These are phyloP conservation scores for Sphaerosporella brunnea DNA, from an alignment of 495 filamentous ascomycete genomes.

Conservation along the genomic window DNA sequence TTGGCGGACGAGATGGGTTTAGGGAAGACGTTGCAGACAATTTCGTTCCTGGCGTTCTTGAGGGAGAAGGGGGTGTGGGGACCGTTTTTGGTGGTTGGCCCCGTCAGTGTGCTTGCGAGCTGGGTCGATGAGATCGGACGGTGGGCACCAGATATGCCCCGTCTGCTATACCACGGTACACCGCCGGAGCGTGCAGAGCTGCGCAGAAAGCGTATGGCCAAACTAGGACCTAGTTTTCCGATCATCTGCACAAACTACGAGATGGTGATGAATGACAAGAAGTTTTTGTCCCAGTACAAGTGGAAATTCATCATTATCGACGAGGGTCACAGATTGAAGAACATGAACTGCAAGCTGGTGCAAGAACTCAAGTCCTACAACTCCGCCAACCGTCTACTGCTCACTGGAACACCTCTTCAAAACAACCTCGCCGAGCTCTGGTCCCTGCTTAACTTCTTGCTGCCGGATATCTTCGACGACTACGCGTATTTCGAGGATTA, in stretches of 20 bases:
- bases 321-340: conserved; percentile 94
- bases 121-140: conserved; percentile 87
- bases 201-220: conserved; percentile 42
- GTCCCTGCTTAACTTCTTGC: conserved; percentile 84
- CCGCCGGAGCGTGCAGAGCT: conserved; percentile 57
- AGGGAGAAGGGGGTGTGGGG: conserved; percentile 73
- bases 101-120: conserved; percentile 79
- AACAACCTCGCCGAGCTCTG: conserved; percentile 92
- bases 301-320: conserved; percentile 99
- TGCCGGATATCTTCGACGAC: conserved; percentile 81
- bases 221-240: conserved; percentile 53
- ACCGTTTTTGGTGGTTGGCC: conserved; percentile 77
- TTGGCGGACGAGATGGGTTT: conserved; percentile 95
- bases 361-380: conserved; percentile 69
- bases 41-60: conserved; percentile 73
- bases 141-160: conserved; percentile 23
- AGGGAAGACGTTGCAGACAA: conserved; percentile 90
- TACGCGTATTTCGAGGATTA: conserved; percentile 77
- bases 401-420: conserved; percentile 88
- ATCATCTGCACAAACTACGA: conserved; percentile 89
- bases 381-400: conserved; percentile 75
- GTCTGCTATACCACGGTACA: conserved; percentile 73
- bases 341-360: conserved; percentile 83
- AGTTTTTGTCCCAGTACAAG: conserved; percentile 56
- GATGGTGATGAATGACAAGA: conserved; percentile 80